Conservation (phyloP, 306 rosid species). For the Acacia confusa region DNA sequence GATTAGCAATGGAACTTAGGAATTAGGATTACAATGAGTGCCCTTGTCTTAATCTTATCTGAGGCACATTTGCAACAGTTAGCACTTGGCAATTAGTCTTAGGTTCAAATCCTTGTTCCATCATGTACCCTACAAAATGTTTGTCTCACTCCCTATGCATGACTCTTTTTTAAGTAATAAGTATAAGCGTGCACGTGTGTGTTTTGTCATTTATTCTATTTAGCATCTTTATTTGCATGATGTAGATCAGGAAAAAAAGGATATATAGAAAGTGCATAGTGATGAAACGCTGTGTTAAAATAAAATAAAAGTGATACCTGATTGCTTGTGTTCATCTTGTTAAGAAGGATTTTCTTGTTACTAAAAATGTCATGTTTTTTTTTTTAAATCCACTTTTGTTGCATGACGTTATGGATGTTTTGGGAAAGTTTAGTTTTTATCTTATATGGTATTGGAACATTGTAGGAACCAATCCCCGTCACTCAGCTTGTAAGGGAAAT, state of each 20-base stretch:
- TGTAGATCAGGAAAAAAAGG: not conserved
- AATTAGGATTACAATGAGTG: not conserved
- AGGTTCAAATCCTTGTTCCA: not conserved
- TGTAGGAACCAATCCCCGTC: constrained; percentile 92
- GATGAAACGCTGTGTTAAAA: constrained; percentile 3
- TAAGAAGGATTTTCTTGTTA: not conserved
- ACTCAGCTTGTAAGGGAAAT: constrained; percentile 97
- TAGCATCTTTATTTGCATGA: not conserved
- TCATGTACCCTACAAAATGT: not conserved
- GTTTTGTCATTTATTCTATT: not conserved
- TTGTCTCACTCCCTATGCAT: not conserved
- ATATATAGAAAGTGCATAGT: not conserved
- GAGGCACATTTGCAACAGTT: not conserved
- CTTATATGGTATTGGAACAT: constrained; percentile 22
- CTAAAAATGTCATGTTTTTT: not conserved
- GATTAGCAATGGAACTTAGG: not conserved
- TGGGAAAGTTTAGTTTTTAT: not conserved
- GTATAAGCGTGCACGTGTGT: not conserved
- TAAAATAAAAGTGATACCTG: not conserved
- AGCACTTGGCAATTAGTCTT: not conserved
- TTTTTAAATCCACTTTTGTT: constrained; percentile 29
- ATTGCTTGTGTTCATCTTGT: not conserved
- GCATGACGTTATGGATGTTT: not conserved
- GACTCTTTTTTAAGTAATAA: not conserved
- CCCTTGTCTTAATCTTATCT: not conserved